phyloP scores from a whole-genome alignment of 306 rosid species.

The Citrullus amarus region DNA sequence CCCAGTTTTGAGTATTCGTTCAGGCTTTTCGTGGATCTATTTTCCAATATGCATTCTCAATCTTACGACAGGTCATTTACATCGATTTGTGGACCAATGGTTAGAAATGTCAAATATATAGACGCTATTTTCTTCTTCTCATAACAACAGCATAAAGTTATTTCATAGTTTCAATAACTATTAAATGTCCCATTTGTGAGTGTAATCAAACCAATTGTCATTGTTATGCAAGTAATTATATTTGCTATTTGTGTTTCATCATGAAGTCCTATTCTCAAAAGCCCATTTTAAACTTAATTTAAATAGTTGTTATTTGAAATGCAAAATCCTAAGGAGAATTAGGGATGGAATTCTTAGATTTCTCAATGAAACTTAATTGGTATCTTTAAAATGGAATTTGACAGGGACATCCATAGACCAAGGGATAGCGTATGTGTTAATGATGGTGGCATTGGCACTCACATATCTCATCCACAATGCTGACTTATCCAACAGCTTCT shows the following conservation, averaged over 20 bases:
- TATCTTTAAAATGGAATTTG: background rate
- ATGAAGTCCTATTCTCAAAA: background rate
- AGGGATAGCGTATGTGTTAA: conserved; percentile 68
- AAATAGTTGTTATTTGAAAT: background rate
- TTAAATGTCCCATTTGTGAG: background rate
- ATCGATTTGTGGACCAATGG: background rate
- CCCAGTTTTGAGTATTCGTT: background rate
- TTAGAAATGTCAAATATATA: background rate
- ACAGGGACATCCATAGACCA: conserved; percentile 73
- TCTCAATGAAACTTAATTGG: background rate
- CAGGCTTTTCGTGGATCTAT: background rate
- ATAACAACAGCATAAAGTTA: background rate
- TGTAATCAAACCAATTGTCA: background rate
- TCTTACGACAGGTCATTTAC: background rate
- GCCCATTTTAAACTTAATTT: background rate
- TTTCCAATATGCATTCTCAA: background rate
- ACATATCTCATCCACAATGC: conserved; percentile 66
- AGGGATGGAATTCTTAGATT: background rate
- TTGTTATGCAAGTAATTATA: background rate
- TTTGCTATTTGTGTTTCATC: background rate
- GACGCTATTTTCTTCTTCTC: background rate
- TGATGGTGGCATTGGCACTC: conserved; percentile 65
- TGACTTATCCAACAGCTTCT: conserved; percentile 26
- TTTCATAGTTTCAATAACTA: background rate
- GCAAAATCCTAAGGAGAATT: background rate